Conservation (phyloP, 2,329 filamentous ascomycete species). For the Xylariaceae sp. region DNA sequence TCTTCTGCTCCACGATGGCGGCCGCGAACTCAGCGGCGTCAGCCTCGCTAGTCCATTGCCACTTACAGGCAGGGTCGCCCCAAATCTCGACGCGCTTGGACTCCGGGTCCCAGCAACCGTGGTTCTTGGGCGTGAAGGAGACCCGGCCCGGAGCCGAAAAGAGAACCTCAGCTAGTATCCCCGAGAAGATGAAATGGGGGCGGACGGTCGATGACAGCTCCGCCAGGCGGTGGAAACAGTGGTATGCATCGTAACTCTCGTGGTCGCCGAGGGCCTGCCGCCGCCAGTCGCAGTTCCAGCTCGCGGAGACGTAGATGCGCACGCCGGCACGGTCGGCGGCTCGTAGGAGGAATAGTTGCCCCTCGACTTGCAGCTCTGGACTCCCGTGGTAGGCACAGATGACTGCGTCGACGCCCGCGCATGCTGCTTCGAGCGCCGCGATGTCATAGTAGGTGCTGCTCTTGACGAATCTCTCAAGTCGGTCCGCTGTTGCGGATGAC, state of each 20-base stretch:
- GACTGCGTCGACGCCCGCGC: conserved; percentile 45
- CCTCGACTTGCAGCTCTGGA: conserved; percentile 42
- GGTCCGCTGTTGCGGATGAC: conserved; percentile 9
- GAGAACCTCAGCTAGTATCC: conserved; percentile 38
- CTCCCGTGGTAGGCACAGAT: conserved; percentile 41
- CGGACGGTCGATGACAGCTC: conserved; percentile 38
- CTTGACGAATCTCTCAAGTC: conserved; percentile 41
- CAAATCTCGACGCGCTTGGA: conserved; percentile 26
- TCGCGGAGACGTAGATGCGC: conserved; percentile 29
- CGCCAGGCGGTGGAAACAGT: conserved; percentile 44
- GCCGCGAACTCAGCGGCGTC: conserved; percentile 27
- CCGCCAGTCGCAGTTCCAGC: conserved; percentile 30
- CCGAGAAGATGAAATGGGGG: conserved; percentile 36
- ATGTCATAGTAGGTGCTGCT: conserved; percentile 39
- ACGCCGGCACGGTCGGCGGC: conserved; percentile 46
- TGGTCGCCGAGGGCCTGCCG: conserved; percentile 37
- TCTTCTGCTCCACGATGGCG: conserved; percentile 21
- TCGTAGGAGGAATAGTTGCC: conserved; percentile 45
- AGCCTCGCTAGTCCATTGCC: conserved; percentile 32
- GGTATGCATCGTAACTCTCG: conserved; percentile 45
- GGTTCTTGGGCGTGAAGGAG: conserved; percentile 25
- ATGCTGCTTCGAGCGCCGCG: conserved; percentile 42
- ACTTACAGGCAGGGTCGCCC: conserved; percentile 20
- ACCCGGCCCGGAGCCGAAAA: conserved; percentile 30
- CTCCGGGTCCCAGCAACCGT: conserved; percentile 29